Evolutionary conservation across 768 basidiomycete genomes (phyloP), one percentile per base, ranked within the genome.

Genomic region (Suillus variegatus): DNA sequence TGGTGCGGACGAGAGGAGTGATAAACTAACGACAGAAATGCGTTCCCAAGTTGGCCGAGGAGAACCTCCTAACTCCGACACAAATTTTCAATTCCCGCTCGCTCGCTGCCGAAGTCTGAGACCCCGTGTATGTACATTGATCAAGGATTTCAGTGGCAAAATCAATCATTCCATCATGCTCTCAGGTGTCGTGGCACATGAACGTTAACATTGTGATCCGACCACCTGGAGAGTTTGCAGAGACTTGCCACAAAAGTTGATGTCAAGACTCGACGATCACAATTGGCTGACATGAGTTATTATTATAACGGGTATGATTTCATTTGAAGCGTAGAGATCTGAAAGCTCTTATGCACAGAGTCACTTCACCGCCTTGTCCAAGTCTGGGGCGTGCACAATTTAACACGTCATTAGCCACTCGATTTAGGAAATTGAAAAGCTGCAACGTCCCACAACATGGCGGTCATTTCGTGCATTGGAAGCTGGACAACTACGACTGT

Each of bases 1-100:
- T 88, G 65, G 55, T 13, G 66, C 51, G 43, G 25, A 54, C 57
- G 44, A 47, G 63, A 64, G 64, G 63, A 62, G 60, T 67, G 66
- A 70, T 70, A 67, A 67, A 68, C 65, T 25, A 6, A 13, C 46
- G 38, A 52, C 44, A 60, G 65, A 61, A 56, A 55, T 18, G 51
- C 22, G 46, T 32, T 52, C 14, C 40, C 28, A 36, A 54, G 52
- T 41, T 57, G 32, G 60, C 64, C 64, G 32, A 49, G 38, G 25
- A 51, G 56, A 68, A 65, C 38, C 8, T 55, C 43, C 25, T 2
- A 63, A 62, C 62, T 56, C 67, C 67, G 67, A 68, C 32, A 22
- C 10, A 66, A 60, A 47, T 38, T 68, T 63, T 32, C 1, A 22
- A 38, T 22, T 35, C 61, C 67, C 67, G 67, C 40, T 36, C 40